Evolutionary conservation across 2,329 filamentous ascomycete species (phyloP).

Genomic region (Fusarium subtropicale): DNA sequence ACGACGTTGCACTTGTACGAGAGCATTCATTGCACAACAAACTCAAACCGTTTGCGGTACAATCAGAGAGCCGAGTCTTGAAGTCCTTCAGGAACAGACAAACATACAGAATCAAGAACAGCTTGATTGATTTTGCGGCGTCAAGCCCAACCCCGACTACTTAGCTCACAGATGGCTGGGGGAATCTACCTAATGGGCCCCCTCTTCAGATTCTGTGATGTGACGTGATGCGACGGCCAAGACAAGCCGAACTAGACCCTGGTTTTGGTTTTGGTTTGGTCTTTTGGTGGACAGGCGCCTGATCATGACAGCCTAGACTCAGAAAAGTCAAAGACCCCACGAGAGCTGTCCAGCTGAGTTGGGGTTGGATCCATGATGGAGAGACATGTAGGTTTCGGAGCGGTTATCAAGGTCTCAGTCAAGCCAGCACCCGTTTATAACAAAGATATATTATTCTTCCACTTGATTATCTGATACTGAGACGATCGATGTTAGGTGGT

Average conservation of each 20-base stretch:
- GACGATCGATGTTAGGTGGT: conserved; percentile 27
- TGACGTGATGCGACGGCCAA: conserved; percentile 35
- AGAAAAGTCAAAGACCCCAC: conserved; percentile 13
- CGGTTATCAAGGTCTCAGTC: neutral
- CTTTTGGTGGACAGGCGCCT: conserved; percentile 32
- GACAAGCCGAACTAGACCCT: conserved; percentile 19
- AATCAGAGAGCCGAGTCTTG: neutral
- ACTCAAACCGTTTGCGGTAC: conserved; percentile 8
- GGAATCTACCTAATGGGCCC: neutral
- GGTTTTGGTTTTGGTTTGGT: conserved; percentile 10
- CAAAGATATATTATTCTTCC: neutral
- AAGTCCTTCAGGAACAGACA: neutral
- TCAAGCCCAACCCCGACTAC: conserved; percentile 21
- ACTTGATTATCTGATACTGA: conserved; percentile 27
- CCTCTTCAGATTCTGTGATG: conserved; percentile 10
- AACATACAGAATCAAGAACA: neutral
- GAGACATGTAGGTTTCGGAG: neutral
- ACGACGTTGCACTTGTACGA: conserved; percentile 21
- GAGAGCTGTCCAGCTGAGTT: conserved; percentile 30
- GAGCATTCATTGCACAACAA: conserved; percentile 11
- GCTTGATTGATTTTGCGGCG: conserved; percentile 19
- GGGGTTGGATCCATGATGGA: neutral
- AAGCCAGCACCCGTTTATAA: neutral
- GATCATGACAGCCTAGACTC: conserved; percentile 23
- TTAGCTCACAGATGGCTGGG: conserved; percentile 18